A percentile compares a stretch with the other conserved stretches of the same genome.
Conservation (phyloP, 2,329 filamentous ascomycete genomes). For the Pseudocercospora crystallina region DNA sequence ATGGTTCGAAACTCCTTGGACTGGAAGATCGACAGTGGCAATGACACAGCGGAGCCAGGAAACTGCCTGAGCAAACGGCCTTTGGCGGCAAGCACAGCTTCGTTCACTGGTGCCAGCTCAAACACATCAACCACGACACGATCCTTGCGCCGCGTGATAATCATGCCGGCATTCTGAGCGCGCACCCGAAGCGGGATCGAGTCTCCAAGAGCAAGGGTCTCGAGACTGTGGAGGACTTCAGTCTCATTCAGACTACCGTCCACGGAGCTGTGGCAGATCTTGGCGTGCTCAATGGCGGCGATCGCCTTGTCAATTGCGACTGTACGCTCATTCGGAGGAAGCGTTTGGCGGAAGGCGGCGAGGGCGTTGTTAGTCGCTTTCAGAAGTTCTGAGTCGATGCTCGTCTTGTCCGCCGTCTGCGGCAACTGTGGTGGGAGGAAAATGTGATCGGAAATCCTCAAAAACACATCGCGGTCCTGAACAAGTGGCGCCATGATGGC, state of each 20-base stretch:
- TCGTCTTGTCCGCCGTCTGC: slow-evolving; percentile 6
- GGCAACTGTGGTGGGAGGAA: slow-evolving; percentile 40
- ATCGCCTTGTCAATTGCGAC: background rate
- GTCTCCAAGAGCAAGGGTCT: background rate
- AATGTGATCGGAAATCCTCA: slow-evolving; percentile 41
- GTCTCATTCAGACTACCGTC: slow-evolving; percentile 4
- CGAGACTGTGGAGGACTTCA: background rate
- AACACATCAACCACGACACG: slow-evolving; percentile 59
- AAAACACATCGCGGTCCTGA: slow-evolving; percentile 8
- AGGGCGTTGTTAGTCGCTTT: slow-evolving; percentile 1
- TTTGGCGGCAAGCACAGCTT: slow-evolving; percentile 54
- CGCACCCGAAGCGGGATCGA: slow-evolving; percentile 10
- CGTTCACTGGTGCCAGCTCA: slow-evolving; percentile 56
- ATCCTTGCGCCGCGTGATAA: slow-evolving; percentile 21
- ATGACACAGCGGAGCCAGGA: slow-evolving; percentile 54
- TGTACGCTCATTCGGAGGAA: background rate
- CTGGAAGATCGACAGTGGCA: slow-evolving; percentile 1
- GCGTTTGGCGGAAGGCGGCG: background rate
- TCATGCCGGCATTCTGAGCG: slow-evolving; percentile 27
- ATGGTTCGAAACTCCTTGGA: slow-evolving; percentile 32
- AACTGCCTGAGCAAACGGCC: slow-evolving; percentile 60
- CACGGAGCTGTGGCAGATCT: slow-evolving; percentile 1
- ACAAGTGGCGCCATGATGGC: slow-evolving; percentile 6
- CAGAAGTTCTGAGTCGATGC: slow-evolving; percentile 7
- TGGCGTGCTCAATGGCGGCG: background rate